Evolutionary conservation across 179 eudicot genomes (phyloP).

Genomic region (Vitellaria paradoxa): DNA sequence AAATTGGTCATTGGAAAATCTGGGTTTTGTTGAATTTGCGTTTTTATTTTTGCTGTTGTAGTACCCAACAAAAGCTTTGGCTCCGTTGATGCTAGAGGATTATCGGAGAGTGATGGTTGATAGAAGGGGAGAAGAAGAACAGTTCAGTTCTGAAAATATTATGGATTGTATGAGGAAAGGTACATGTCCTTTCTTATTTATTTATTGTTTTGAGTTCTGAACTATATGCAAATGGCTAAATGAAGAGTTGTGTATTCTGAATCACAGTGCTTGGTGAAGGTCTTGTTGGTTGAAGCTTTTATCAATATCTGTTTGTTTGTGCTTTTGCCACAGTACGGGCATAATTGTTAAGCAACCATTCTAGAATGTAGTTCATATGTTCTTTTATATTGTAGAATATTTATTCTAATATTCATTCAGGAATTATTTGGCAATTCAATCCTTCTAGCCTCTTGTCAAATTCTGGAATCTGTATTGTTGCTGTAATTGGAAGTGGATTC

Average conservation of each 20-base stretch:
- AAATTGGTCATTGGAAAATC: not conserved
- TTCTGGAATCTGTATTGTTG: no score
- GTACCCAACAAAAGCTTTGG: conserved; percentile 95
- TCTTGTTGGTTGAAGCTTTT: not conserved
- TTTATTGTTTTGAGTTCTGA: not conserved
- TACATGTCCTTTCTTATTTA: no score
- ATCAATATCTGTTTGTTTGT: not conserved
- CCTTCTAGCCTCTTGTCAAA: no score
- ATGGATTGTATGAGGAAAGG: conserved; percentile 80
- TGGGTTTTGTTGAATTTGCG: not conserved
- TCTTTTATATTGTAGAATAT: no score
- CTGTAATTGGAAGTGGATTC: no score
- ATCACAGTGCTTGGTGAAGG: no score
- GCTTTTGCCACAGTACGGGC: not conserved
- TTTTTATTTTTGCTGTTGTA: conserved; percentile 19
- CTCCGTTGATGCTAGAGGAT: conserved; percentile 87
- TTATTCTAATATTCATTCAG: no score
- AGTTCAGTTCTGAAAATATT: conserved; percentile 68
- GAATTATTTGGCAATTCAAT: no score
- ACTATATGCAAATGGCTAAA: not conserved
- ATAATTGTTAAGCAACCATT: not conserved
- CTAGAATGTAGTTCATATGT: not conserved
- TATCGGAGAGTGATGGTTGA: conserved; percentile 84
- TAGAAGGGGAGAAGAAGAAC: conserved; percentile 81
- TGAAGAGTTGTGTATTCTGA: not conserved